A percentile compares a stretch with the other conserved stretches of the same genome.
These are phyloP conservation scores for Bromus sterilis DNA, from an alignment of 176 grass and related monocot genomes.

Conservation along the genomic window DNA sequence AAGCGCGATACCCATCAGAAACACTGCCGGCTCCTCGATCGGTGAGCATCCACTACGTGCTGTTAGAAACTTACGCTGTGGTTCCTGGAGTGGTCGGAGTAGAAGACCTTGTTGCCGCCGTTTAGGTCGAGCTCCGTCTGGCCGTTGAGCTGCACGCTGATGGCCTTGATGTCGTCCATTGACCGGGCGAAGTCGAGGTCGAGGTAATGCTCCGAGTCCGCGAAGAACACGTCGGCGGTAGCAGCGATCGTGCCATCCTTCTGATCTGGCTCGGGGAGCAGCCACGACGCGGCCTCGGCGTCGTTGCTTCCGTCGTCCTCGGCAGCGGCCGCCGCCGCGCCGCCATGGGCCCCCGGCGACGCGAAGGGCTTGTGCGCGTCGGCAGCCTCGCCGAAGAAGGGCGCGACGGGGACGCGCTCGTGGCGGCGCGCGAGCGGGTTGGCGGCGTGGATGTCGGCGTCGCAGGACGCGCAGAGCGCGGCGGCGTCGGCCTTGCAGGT, in stretches of 20 bases:
- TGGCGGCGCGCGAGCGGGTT: conserved; percentile 71
- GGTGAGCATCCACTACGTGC: neutral
- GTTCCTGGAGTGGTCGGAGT: conserved; percentile 49
- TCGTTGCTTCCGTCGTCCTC: conserved; percentile 52
- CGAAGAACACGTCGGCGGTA: conserved; percentile 24
- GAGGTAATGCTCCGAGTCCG: conserved; percentile 43
- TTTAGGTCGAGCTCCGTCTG: conserved; percentile 35
- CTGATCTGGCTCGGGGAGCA: conserved; percentile 48
- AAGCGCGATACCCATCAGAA: neutral
- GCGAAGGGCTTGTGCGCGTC: conserved; percentile 39
- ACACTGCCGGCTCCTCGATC: neutral
- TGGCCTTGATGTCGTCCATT: conserved; percentile 49
- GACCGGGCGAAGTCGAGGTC: conserved; percentile 61
- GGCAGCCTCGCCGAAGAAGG: conserved; percentile 45
- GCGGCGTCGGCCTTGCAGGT: conserved; percentile 68
- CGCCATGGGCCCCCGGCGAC: neutral
- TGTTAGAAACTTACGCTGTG: conserved; percentile 52
- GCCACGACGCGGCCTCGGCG: conserved; percentile 61
- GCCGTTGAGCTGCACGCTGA: conserved; percentile 21
- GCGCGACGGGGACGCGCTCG: conserved; percentile 57
- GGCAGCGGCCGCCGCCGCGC: neutral
- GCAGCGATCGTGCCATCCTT: conserved; percentile 14
- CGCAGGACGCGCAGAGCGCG: conserved; percentile 54
- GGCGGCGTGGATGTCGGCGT: conserved; percentile 83
- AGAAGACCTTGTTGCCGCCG: conserved; percentile 35